Evolutionary conservation across 805 yeast species (phyloP).

Genomic region (Yamadazyma ubonensis): DNA sequence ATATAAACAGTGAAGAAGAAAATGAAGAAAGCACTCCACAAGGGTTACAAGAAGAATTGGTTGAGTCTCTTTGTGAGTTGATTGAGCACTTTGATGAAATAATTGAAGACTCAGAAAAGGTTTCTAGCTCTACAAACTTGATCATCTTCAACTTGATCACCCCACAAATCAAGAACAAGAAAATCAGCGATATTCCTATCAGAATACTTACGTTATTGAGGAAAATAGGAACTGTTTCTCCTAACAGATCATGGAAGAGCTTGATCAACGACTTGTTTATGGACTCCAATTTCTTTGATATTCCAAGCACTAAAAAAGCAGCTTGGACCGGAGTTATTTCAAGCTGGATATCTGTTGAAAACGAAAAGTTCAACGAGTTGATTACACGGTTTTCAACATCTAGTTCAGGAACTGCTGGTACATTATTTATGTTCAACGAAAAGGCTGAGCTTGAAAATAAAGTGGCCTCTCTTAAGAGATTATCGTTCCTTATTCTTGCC

Average conservation of each 20-base stretch:
- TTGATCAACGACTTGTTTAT: constrained; percentile 61
- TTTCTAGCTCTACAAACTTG: constrained; percentile 24
- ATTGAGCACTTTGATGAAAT: constrained; percentile 38
- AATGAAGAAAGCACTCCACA: constrained; percentile 11
- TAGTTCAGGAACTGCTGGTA: constrained; percentile 23
- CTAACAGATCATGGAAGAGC: constrained; percentile 60
- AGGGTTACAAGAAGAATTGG: constrained; percentile 43
- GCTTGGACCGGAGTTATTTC: constrained; percentile 56
- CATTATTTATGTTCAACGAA: constrained; percentile 73
- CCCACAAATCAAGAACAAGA: constrained; percentile 52
- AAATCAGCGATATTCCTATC: constrained; percentile 34
- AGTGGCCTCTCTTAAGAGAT: constrained; percentile 54
- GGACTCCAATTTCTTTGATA: constrained; percentile 57
- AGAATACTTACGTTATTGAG: constrained; percentile 47
- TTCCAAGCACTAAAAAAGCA: constrained; percentile 21
- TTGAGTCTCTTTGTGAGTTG: constrained; percentile 34
- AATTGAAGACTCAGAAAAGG: constrained; percentile 60
- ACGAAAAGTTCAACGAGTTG: constrained; percentile 46
- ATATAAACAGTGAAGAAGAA: constrained; percentile 11
- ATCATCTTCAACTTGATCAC: constrained; percentile 53
- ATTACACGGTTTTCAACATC: constrained; percentile 6
- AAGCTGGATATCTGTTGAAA: constrained; percentile 65
- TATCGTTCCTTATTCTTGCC: constrained; percentile 61
- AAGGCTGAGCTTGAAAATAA: constrained; percentile 56
- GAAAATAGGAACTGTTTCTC: constrained; percentile 31